A percentile compares a stretch with the other conserved stretches of the same genome.
Conservation (phyloP, 148 eudicot genomes). For the Tetragonia tetragonoides region DNA sequence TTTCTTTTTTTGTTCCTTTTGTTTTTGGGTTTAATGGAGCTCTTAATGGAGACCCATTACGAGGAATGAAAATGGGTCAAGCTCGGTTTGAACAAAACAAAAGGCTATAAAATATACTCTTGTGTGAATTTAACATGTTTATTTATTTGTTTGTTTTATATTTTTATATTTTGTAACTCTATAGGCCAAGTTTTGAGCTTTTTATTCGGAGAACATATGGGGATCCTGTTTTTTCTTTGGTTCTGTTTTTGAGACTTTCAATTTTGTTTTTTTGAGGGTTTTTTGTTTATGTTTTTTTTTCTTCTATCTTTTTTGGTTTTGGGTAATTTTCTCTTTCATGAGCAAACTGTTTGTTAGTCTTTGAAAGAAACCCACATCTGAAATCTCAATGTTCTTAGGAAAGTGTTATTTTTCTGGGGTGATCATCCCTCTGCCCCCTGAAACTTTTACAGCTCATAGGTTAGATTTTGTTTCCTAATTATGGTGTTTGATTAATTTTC, state of each 20-base stretch:
- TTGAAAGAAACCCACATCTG: conserved; percentile 5
- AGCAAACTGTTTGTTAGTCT: background rate
- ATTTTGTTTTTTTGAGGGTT: background rate
- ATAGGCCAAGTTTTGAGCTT: conserved; percentile 6
- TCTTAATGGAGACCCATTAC: no score
- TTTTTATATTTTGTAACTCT: background rate
- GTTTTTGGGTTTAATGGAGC: no score
- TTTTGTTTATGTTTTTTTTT: background rate
- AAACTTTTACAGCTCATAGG: conserved; percentile 5
- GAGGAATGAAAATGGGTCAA: no score
- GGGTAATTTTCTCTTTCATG: background rate
- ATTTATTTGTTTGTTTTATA: background rate
- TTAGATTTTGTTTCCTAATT: conserved; percentile 9
- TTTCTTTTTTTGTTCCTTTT: no score
- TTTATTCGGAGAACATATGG: conserved; percentile 31
- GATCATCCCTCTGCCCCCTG: conserved; percentile 17
- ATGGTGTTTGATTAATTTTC: background rate
- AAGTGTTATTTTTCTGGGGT: conserved; percentile 3
- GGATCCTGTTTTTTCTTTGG: conserved; percentile 33
- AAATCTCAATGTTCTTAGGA: background rate
- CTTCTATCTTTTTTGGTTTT: background rate
- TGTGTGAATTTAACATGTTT: background rate
- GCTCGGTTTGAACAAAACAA: no score
- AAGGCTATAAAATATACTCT: background rate
- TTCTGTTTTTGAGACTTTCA: conserved; percentile 8